Base-by-base conservation (phyloP, 2,329 filamentous ascomycete species). In the Diaporthe caulivora region DNA sequence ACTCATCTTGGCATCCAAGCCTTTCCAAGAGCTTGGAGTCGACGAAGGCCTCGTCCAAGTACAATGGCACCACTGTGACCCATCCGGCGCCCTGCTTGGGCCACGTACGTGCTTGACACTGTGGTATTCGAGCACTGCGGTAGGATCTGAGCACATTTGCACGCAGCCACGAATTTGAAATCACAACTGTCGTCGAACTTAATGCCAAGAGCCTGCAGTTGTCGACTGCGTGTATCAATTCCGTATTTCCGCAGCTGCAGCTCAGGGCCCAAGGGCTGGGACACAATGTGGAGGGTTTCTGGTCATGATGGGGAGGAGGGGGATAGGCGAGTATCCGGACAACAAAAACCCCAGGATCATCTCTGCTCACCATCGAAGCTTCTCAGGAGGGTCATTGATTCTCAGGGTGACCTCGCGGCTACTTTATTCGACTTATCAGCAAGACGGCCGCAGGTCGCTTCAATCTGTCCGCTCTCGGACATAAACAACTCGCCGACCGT, bases 401-500 rank as follows among this genome's bases (percentile, higher is more conserved):
- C 62, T 26, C 55, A 54, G 69, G 53, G 69, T 62, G 69, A 71
- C 69, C 47, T 71, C 21, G 42, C 24, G 37, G 34, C 55, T 71
- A 71, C 69, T 29, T 71, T 42, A 24, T 13, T 71, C 42, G 69
- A 71, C 69, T 71, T 71, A 49, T 40, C 68, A 62, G 31, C 69
- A 71, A 5, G 47, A 44, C 69, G 55, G 69, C 47, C 69, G 55
- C 69, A 60, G 71, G 62, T 62, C 62, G 62, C 62, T 72, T 72
- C 51, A 68, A 51, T 69, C 55, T 58, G 64, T 60, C 71, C 71
- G 71, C 64, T 40, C 80, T 83, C 82, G 82, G 82, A 83, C 82
- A 83, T 82, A 83, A 81, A 80, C 78, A 81, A 78, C 78, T 78
- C 76, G 79, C 82, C 81, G 81, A 83, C 77, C 62, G 72, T 75